Evolutionary conservation across 164 flowering plant genomes (phyloP).

Genomic region (Dillenia suffruticosa): DNA sequence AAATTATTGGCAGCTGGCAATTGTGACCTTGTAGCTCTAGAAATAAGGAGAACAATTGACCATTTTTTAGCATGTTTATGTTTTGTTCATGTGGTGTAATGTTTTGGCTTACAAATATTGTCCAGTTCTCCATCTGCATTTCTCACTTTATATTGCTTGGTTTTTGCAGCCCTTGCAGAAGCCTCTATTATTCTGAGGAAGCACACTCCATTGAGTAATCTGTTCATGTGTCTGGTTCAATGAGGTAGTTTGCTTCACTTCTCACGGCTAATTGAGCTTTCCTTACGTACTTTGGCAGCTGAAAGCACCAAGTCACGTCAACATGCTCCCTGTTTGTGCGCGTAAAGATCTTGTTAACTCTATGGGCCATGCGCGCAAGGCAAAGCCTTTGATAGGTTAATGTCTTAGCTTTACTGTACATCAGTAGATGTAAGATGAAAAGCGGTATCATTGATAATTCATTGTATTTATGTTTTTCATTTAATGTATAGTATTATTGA

Average conservation of each 20-base stretch:
- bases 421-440: no score
- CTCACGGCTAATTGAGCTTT: constrained; percentile 94
- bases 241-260: constrained; percentile 94
- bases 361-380: constrained; percentile 90
- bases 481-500: no score
- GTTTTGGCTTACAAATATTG: no score
- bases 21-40: no score
- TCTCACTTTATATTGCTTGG: background rate
- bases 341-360: constrained; percentile 95
- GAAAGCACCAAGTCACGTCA: constrained; percentile 52
- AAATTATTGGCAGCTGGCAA: no score
- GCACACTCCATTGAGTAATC: constrained; percentile 71
- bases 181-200: constrained; percentile 91
- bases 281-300: constrained; percentile 85
- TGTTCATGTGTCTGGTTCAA: constrained; percentile 94
- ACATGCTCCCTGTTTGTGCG: constrained; percentile 89
- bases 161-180: constrained; percentile 82
- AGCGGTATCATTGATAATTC: no score
- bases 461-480: no score
- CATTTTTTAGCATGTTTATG: no score
- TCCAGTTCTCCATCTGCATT: no score
- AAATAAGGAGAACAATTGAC: no score
- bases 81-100: no score
- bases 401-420: no score
- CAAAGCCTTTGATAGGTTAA: constrained; percentile 57